Percentiles rank a stretch among this genome's conserved stretches.
These are phyloP conservation scores for Rhodotorula toruloides DNA, from an alignment of 768 basidiomycete genomes.

Conservation along the genomic window DNA sequence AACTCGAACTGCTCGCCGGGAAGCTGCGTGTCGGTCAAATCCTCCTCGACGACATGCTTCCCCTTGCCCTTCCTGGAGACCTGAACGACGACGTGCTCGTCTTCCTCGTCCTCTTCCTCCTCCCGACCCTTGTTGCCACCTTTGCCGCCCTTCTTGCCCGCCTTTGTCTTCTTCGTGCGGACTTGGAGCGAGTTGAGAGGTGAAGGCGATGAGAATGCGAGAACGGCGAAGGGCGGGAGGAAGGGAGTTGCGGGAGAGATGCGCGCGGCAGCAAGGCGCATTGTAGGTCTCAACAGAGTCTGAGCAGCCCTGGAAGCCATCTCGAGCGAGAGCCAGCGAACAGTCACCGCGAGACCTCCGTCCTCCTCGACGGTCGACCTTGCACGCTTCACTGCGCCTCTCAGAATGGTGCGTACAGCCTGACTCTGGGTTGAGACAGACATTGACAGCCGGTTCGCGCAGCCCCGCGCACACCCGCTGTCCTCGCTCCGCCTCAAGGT, in stretches of 20 bases:
- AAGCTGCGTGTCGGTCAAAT: constrained; percentile 24
- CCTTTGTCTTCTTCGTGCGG: constrained; percentile 35
- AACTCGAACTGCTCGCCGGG: constrained; percentile 30
- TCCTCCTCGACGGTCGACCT: no score
- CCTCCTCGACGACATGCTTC: constrained; percentile 21
- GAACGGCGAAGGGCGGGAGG: neutral
- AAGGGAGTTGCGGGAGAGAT: neutral
- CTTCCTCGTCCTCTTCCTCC: constrained; percentile 2
- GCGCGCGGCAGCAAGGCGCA: neutral
- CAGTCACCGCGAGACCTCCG: neutral
- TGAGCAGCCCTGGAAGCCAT: constrained; percentile 1
- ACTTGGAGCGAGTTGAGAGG: neutral
- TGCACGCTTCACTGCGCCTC: neutral
- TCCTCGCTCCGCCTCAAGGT: constrained; percentile 28
- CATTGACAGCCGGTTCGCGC: neutral
- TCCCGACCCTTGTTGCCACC: no score
- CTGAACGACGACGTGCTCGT: constrained; percentile 16
- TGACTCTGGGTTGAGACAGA: neutral
- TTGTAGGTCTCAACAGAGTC: neutral
- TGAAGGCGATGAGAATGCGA: neutral
- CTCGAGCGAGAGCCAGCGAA: neutral
- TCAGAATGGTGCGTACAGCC: neutral
- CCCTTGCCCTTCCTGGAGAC: constrained; percentile 32
- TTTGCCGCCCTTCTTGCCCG: neutral
- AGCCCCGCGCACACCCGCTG: constrained; percentile 20